These are phyloP conservation scores for Globisporangium emineosum DNA, from an alignment of 352 stramenopile genomes.

Conservation along the genomic window DNA sequence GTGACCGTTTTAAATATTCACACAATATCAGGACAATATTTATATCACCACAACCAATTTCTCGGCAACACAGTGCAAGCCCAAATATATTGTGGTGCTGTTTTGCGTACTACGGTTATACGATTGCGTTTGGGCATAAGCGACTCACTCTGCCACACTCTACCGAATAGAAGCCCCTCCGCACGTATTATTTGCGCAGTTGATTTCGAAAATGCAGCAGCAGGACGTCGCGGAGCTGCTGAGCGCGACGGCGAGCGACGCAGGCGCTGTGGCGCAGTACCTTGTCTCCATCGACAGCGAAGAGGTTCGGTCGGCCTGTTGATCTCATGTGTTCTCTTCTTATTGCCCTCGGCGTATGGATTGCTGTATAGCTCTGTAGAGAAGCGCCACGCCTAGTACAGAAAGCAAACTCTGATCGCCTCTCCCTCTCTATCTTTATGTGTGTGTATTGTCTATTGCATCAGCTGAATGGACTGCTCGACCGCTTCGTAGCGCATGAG, in stretches of 20 bases:
- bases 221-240: conserved; percentile 53
- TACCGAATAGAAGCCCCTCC: not conserved
- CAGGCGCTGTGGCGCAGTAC: conserved; percentile 57
- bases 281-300: conserved; percentile 50
- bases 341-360: too few species aligned
- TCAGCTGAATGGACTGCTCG: conserved; percentile 60
- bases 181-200: too few species aligned
- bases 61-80: too few species aligned
- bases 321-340: not conserved
- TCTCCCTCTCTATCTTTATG: not conserved
- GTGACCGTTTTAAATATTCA: too few species aligned
- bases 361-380: not conserved
- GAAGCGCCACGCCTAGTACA: too few species aligned
- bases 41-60: too few species aligned
- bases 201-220: conserved; percentile 14
- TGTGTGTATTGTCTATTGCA: conserved; percentile 2
- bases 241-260: conserved; percentile 56
- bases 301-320: conserved; percentile 33
- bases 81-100: too few species aligned
- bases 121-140: too few species aligned
- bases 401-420: not conserved
- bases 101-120: too few species aligned
- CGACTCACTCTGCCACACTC: too few species aligned
- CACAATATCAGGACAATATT: too few species aligned
- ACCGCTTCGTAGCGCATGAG: conserved; percentile 44